Base-by-base conservation (phyloP, 345 rosid genomes). In the Eucalyptus curtisii region DNA sequence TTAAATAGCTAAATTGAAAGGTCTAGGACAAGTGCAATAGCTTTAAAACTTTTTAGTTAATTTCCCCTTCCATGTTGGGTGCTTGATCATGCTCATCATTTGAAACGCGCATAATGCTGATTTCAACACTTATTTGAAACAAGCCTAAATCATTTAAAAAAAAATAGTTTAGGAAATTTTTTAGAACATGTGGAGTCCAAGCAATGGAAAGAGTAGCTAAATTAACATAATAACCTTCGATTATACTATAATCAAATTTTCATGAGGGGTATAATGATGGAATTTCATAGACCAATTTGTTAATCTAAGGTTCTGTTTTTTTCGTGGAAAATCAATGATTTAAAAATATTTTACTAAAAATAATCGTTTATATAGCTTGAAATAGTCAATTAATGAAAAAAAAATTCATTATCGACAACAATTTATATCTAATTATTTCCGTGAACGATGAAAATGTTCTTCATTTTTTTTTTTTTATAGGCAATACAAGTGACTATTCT, bases 381-480 rank as follows among this genome's bases (percentile, higher is more conserved):
- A 2, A 55, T 24, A 9, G 13, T 24, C 30, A 22, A 55, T 55
- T 55, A 55, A 55, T 55, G 7, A 11, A 59, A 25, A 27, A 27
- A 3, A 3, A 12, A 0, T 12, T 27, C 16, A 25, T 3, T 1
- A 25, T 27, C 1, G 0, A 59, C 31, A 59, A 59, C 13, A 55
- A 55, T 55, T 55, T 22, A 24, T 55, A 22, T 55, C 13, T 55
- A 55, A 2, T 4, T 4, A 10, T 0, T 22, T 24, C 24, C 3
- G 1, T 4, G 13, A 55, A 55, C 3, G 3, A 55, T 24, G 30
- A 55, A 55, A 24, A 55, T 55, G 1, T 55, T 55, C 15, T 55
- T 55, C 13, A 20, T 48, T 48, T 11, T 3, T 12, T 48, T 48
- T 12, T 48, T 48, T 48, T 48, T 48, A 4, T 11, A 48, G 49